Percentiles rank a stretch among this genome's conserved stretches.
Evolutionary conservation across 371 early-diverging fungal species (phyloP).

Genomic region (Gilbertella persicaria): DNA sequence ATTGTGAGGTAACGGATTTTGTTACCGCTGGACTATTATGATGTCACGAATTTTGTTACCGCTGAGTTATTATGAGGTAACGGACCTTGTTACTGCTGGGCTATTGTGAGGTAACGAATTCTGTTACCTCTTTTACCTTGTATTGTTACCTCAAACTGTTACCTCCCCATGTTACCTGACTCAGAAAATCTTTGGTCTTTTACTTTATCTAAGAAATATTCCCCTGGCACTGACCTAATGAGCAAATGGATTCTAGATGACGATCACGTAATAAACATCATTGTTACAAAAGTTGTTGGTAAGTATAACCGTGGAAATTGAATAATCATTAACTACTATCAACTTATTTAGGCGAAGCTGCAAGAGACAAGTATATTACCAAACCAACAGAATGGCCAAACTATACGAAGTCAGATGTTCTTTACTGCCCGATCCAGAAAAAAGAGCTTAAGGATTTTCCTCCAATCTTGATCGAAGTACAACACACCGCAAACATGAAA

Average conservation of each 20-base stretch:
- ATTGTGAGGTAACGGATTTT: too few species aligned
- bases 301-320: neutral
- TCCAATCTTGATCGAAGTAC: constrained; percentile 7
- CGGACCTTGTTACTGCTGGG: too few species aligned
- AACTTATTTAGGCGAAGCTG: constrained; percentile 3
- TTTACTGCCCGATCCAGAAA: neutral
- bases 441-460: constrained; percentile 1
- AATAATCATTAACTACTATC: neutral
- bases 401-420: constrained; percentile 3
- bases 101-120: too few species aligned
- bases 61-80: too few species aligned
- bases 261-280: constrained; percentile 2
- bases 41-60: too few species aligned
- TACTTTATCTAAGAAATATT: too few species aligned
- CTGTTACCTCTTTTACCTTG: too few species aligned
- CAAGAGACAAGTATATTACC: neutral
- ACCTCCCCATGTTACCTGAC: too few species aligned
- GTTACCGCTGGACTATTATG: too few species aligned
- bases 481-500: constrained; percentile 6
- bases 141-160: too few species aligned
- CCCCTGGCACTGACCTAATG: constrained; percentile 3
- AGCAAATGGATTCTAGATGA: constrained; percentile 6
- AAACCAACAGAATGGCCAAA: too few species aligned
- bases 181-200: too few species aligned
- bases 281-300: constrained; percentile 8